Base-by-base conservation (phyloP, 2,329 filamentous ascomycete species). In the Paracamarosporium sp. region DNA sequence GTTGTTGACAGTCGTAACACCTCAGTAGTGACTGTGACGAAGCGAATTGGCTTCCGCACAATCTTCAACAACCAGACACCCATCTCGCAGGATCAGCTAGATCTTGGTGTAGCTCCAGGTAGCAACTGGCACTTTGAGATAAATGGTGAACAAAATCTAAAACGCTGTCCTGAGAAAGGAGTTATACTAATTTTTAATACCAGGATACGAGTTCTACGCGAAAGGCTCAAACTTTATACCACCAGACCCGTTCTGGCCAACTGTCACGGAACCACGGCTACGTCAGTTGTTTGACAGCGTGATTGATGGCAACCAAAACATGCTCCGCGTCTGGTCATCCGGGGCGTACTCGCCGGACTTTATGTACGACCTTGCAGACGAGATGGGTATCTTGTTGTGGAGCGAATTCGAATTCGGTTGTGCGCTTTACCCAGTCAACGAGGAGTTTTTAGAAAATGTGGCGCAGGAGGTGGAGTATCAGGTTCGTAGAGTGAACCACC, bases 81-180 rank as follows among this genome's bases (percentile, higher is more conserved):
- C 3, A 82, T 88, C 24, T 83, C 83, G 0, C 77, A 84, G 0
- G 78, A 78, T 1, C 84, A 89, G 59, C 67, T 85, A 0, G 76
- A 79, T 1, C 76, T 79, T 56, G 85, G 86, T 1, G 82, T 87
- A 58, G 80, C 82, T n/a, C 80, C 81, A 0, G 84, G 84, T 7
- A 83, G 82, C 41, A 84, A 86, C 69, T 86, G 86, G 85, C 85
- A 89, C 66, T 89, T 89, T 61, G 85, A 89, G 67, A 80, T 89
- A 57, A 89, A 89, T 57, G 86, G 36, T 40, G 22, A 9, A 22
- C 6, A 20, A 20, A 2, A 15, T 17, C 2, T 17, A 17, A 17
- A 40, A 7, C 9, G n/a, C 17, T 17, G 8, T 4, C 17, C 17
- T 3, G 5, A 17, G 12, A 11, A 17, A 17, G 22, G 12, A 22